These are phyloP conservation scores for Lentinula raphanica DNA, from an alignment of 768 basidiomycete genomes.

Conservation along the genomic window DNA sequence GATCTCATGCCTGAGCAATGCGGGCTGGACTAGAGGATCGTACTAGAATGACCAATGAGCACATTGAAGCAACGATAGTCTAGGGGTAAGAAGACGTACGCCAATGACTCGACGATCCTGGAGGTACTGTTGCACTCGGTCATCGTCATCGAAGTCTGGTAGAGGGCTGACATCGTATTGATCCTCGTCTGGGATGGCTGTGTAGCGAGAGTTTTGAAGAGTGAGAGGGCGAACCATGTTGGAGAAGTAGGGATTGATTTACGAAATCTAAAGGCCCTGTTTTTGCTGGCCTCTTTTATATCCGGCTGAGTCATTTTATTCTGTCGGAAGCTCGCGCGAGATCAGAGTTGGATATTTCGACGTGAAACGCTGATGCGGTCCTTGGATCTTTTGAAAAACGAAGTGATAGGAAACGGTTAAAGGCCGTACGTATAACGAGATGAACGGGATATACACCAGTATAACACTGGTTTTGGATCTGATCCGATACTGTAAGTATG, in stretches of 20 bases:
- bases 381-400: neutral
- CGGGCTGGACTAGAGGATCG: conserved; percentile 93
- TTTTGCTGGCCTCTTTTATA: conserved; percentile 27
- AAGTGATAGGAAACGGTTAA: conserved; percentile 4
- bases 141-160: conserved; percentile 59
- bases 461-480: neutral
- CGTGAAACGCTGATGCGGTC: neutral
- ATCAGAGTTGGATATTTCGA: neutral
- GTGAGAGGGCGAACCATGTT: conserved; percentile 13
- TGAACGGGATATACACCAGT: neutral
- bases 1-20: conserved; percentile 84
- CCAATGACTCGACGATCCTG: conserved; percentile 78
- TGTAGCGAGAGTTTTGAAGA: conserved; percentile 11
- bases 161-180: conserved; percentile 57
- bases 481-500: neutral
- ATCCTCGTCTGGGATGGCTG: conserved; percentile 39
- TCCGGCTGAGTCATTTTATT: conserved; percentile 18
- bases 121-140: conserved; percentile 66
- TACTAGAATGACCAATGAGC: conserved; percentile 53
- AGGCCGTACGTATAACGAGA: conserved; percentile 4
- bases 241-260: conserved; percentile 16
- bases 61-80: neutral
- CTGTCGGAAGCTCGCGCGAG: conserved; percentile 6
- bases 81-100: conserved; percentile 40
- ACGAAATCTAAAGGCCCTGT: conserved; percentile 32